These are phyloP conservation scores for Taphrina populina DNA, from an alignment of 1,139 yeast genomes.

Conservation along the genomic window DNA sequence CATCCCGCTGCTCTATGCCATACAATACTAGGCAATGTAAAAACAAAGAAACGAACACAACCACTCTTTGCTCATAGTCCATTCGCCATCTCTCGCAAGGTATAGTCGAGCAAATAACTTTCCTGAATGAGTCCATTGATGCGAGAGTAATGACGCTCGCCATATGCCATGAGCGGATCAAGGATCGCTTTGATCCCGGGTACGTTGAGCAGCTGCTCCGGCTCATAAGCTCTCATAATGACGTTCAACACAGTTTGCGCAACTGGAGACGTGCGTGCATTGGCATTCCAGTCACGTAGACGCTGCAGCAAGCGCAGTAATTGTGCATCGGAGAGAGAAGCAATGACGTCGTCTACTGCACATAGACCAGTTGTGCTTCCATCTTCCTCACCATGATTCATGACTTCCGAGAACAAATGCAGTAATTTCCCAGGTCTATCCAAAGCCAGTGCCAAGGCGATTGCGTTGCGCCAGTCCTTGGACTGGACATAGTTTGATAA, in stretches of 20 bases:
- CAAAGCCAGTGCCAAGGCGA: conserved; percentile 75
- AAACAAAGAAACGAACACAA: too few species aligned
- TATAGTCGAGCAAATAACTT: conserved; percentile 80
- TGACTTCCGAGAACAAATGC: conserved; percentile 62
- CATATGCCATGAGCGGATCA: conserved; percentile 79
- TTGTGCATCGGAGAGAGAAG: conserved; percentile 59
- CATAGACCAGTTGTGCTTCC: conserved; percentile 59
- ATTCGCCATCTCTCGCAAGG: conserved; percentile 60
- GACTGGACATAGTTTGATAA: conserved; percentile 67
- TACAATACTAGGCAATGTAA: too few species aligned
- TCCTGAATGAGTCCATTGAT: conserved; percentile 78
- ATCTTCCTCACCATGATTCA: conserved; percentile 48
- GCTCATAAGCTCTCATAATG: conserved; percentile 56
- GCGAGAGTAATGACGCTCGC: conserved; percentile 76
- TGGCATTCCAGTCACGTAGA: conserved; percentile 92
- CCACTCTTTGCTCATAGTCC: conserved; percentile 4
- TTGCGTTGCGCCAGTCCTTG: conserved; percentile 85
- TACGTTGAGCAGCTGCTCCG: conserved; percentile 59
- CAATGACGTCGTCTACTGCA: conserved; percentile 66
- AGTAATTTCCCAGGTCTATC: conserved; percentile 84
- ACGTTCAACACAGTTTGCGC: conserved; percentile 75
- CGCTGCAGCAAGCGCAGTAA: conserved; percentile 63
- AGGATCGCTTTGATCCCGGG: conserved; percentile 67
- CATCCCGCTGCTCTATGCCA: too few species aligned
- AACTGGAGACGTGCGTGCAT: conserved; percentile 72